Evolutionary conservation across 139 green algal genomes (phyloP).

Genomic region (Klebsormidium nitens): DNA sequence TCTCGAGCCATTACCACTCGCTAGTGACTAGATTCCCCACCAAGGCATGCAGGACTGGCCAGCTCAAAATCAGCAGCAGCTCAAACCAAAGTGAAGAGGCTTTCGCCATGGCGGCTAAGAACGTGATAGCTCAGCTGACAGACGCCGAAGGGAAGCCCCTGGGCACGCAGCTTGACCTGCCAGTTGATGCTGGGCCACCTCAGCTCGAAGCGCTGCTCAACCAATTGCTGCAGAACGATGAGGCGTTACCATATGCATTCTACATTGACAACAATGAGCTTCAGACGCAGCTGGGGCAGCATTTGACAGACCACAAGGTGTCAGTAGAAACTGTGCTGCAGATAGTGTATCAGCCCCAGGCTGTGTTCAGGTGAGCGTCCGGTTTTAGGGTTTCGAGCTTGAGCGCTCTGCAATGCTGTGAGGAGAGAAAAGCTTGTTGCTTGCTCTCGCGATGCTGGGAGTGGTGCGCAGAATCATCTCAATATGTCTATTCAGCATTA

Average conservation of each 20-base stretch:
- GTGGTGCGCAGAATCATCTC: too few relatives aligned
- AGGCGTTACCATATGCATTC: constrained; percentile 90
- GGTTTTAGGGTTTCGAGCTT: too few relatives aligned
- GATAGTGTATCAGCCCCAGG: constrained; percentile 90
- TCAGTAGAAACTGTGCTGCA: constrained; percentile 79
- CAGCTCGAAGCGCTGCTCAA: constrained; percentile 91
- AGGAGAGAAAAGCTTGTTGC: too few relatives aligned
- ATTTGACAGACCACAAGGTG: constrained; percentile 62
- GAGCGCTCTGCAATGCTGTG: too few relatives aligned
- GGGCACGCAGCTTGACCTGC: constrained; percentile 87
- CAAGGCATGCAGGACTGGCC: background rate
- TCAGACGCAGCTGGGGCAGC: constrained; percentile 55
- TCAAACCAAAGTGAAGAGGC: background rate
- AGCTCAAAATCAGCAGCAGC: background rate
- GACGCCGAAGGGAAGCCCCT: constrained; percentile 35
- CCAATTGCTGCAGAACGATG: constrained; percentile 66
- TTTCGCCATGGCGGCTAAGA: constrained; percentile 9
- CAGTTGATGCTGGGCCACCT: constrained; percentile 60
- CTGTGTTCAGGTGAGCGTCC: too few relatives aligned
- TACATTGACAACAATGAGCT: constrained; percentile 79
- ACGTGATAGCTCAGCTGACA: constrained; percentile 42
- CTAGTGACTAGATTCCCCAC: background rate
- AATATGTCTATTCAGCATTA: too few relatives aligned
- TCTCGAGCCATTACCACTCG: background rate
- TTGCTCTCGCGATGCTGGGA: too few relatives aligned